phyloP scores from a whole-genome alignment of 2,329 filamentous ascomycete genomes.

The Aspergillus fructus region DNA sequence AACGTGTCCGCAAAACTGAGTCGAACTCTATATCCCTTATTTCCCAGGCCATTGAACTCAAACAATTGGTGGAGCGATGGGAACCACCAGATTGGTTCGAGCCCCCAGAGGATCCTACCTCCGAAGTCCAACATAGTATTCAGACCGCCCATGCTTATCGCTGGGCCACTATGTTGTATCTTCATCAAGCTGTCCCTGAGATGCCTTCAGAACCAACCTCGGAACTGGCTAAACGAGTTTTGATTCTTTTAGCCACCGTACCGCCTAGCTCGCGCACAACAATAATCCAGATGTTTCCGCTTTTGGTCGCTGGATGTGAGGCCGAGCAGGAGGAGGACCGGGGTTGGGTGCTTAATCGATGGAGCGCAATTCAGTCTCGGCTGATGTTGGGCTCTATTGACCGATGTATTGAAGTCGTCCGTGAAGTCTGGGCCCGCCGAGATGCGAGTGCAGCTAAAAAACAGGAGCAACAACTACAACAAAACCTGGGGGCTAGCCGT shows the following conservation, averaged over 20 bases:
- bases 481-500: conserved; percentile 25
- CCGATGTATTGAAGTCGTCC: conserved; percentile 62
- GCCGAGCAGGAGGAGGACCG: conserved; percentile 59
- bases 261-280: conserved; percentile 61
- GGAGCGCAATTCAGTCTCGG: conserved; percentile 59
- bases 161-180: conserved; percentile 64
- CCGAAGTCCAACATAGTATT: conserved; percentile 62
- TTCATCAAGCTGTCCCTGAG: conserved; percentile 68
- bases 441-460: conserved; percentile 53
- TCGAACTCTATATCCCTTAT: conserved; percentile 63
- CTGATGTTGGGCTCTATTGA: conserved; percentile 69
- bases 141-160: conserved; percentile 68
- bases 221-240: conserved; percentile 60
- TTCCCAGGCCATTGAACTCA: conserved; percentile 62
- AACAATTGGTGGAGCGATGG: conserved; percentile 62
- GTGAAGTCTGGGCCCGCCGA: conserved; percentile 65
- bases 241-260: conserved; percentile 63
- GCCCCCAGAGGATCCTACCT: conserved; percentile 62
- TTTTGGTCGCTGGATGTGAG: conserved; percentile 67
- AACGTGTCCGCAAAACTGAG: conserved; percentile 56
- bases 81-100: conserved; percentile 58
- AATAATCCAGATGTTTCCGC: conserved; percentile 69
- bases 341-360: conserved; percentile 63
- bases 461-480: conserved; percentile 23
- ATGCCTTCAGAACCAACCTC: conserved; percentile 60